Evolutionary conservation across 129 eudicot genomes (phyloP), one percentile per base, ranked within the genome.

Genomic region (Flaveria trinervia): DNA sequence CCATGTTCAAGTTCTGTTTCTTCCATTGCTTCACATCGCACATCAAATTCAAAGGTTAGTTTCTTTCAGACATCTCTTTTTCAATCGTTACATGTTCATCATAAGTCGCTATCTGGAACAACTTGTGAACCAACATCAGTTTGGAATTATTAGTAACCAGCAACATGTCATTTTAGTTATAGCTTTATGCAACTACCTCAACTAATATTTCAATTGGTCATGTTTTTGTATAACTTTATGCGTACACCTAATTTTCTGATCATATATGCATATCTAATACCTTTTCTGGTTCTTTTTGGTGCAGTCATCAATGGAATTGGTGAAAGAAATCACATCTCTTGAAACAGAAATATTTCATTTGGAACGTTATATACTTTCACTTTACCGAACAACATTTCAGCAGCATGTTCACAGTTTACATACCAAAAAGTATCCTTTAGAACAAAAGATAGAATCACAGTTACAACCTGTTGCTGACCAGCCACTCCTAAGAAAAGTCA

Each of bases 291-390:
- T 61, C 51, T 17, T 61, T 50, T 83, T 71, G 52, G 44, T 71
- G 41, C 86, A 92, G 97, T 87, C 97, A 49, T 92, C 96, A 43
- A 83, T 73, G 33, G 92, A 92, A 46, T 81, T 92, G 85, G 86
- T 89, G 84, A 85, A 87, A 78, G 97, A 92, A 74, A 92, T 92
- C 61, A 74, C 84, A 7, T 64, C 72, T 30, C 86, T 89, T 71
- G 97, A 89, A 84, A 81, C 68, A 36, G 96, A 92, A 84, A 92
- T 92, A 74, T 55, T 80, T 68, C 86, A 66, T 73, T 78, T 92
- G 88, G 97, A 92, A 79, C 73, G 86, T 5, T 82, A 87, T 84
- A 83, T 92, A 73, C 97, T 92, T 30, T 85, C 90, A 22, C 92
- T 92, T 25, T 92, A 89, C 49, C 86, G 88, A 45, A 80, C 86